Conservation (phyloP, 176 grass and related monocot species). For the Ampelocalamus luodianensis region DNA sequence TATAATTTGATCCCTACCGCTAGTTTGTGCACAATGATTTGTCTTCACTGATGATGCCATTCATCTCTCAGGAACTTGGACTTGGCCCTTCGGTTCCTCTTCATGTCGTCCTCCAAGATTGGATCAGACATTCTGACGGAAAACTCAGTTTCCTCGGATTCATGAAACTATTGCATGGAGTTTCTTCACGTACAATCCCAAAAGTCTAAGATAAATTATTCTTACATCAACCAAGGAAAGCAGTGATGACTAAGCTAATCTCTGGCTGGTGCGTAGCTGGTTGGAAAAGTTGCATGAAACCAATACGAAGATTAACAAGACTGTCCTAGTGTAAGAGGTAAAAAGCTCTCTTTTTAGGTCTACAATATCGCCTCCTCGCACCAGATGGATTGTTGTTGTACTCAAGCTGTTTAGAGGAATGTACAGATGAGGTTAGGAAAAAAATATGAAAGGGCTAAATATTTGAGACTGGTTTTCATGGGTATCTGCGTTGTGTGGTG, state of each 20-base stretch:
- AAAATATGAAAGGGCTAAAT: slow-evolving; percentile 8
- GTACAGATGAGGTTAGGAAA: slow-evolving; percentile 46
- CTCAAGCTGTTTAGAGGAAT: slow-evolving; percentile 37
- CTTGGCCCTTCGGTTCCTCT: slow-evolving; percentile 56
- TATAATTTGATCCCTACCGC: slow-evolving; percentile 30
- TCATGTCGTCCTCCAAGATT: slow-evolving; percentile 65
- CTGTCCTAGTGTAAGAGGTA: slow-evolving; percentile 25
- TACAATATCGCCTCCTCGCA: background rate
- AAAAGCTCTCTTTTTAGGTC: slow-evolving; percentile 20
- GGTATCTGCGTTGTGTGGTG: background rate
- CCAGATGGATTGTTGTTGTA: slow-evolving; percentile 6
- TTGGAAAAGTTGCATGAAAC: slow-evolving; percentile 30
- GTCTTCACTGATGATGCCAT: background rate
- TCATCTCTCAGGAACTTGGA: slow-evolving; percentile 59
- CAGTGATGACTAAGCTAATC: slow-evolving; percentile 33
- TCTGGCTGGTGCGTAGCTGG: slow-evolving; percentile 26
- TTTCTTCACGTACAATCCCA: slow-evolving; percentile 41
- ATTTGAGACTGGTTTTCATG: background rate
- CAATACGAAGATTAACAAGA: slow-evolving; percentile 44
- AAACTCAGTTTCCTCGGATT: slow-evolving; percentile 72
- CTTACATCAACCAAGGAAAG: slow-evolving; percentile 8
- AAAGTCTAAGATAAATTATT: slow-evolving; percentile 32
- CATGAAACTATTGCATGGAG: slow-evolving; percentile 69
- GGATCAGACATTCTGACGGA: slow-evolving; percentile 69
- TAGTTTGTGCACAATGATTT: background rate